phyloP scores from a whole-genome alignment of 352 stramenopile genomes.

The Pythium angustatum region DNA sequence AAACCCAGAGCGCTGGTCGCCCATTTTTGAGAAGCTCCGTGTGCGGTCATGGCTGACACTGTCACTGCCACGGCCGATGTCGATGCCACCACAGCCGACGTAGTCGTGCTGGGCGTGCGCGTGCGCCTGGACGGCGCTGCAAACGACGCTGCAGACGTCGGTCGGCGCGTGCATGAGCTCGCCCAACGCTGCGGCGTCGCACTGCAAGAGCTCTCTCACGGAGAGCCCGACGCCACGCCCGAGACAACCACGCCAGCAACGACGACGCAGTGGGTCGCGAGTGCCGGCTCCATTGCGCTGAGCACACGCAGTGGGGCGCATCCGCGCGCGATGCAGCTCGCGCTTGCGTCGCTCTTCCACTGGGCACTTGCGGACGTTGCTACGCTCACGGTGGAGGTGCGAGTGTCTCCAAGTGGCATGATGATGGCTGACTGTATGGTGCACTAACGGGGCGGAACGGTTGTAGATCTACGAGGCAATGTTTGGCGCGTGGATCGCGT shows the following conservation, averaged over 20 bases:
- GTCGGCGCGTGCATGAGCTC: conserved; percentile 10
- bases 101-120: conserved; percentile 14
- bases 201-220: neutral
- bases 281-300: neutral
- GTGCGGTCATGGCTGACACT: too few relatives aligned
- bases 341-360: conserved; percentile 23
- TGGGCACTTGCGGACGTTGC: conserved; percentile 18
- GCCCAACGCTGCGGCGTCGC: conserved; percentile 1
- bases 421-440: neutral
- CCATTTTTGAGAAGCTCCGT: conserved; percentile 2
- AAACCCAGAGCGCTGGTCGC: too few relatives aligned
- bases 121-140: conserved; percentile 20
- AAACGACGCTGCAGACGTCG: neutral
- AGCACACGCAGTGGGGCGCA: neutral
- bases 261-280: conserved; percentile 13
- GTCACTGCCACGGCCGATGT: neutral
- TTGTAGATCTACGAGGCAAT: conserved; percentile 17
- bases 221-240: neutral
- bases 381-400: conserved; percentile 22
- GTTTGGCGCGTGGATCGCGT: conserved; percentile 17
- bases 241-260: neutral
- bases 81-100: neutral
- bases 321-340: conserved; percentile 19
- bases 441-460: neutral
- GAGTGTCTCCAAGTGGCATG: neutral